Evolutionary conservation across 805 yeast genomes (phyloP).

Genomic region (Torulaspora gathmanii): DNA sequence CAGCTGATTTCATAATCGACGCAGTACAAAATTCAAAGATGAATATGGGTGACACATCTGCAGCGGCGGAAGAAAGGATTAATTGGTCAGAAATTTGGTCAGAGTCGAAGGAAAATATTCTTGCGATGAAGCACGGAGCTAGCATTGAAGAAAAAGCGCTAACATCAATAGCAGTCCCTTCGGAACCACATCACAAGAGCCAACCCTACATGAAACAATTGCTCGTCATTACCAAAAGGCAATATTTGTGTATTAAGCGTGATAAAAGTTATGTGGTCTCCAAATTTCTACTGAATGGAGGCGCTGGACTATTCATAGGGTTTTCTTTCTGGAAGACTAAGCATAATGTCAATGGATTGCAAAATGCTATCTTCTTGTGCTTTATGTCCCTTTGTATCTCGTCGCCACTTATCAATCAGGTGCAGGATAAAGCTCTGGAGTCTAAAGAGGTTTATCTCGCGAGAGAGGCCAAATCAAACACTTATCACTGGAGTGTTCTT

Average conservation of each 20-base stretch:
- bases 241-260: slow-evolving; percentile 49
- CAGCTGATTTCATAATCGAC: slow-evolving; percentile 72
- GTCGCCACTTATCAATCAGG: slow-evolving; percentile 59
- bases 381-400: slow-evolving; percentile 57
- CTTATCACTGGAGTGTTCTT: slow-evolving; percentile 67
- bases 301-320: slow-evolving; percentile 65
- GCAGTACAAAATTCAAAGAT: slow-evolving; percentile 65
- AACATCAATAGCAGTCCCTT: slow-evolving; percentile 18
- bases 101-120: slow-evolving; percentile 14
- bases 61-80: slow-evolving; percentile 3
- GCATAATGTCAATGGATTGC: slow-evolving; percentile 50
- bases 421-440: slow-evolving; percentile 54
- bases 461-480: slow-evolving; percentile 66
- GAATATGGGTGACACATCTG: slow-evolving; percentile 15
- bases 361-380: slow-evolving; percentile 55
- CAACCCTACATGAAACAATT: slow-evolving; percentile 47
- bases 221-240: slow-evolving; percentile 40
- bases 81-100: slow-evolving; percentile 27
- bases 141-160: slow-evolving; percentile 21
- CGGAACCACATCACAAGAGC: slow-evolving; percentile 19
- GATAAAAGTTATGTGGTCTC: slow-evolving; percentile 59
- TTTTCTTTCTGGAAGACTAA: slow-evolving; percentile 65
- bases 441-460: slow-evolving; percentile 65
- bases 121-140: slow-evolving; percentile 5
- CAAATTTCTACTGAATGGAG: slow-evolving; percentile 48